Evolutionary conservation across 495 filamentous ascomycete species (phyloP).

Genomic region (Neurospora sublineolata): DNA sequence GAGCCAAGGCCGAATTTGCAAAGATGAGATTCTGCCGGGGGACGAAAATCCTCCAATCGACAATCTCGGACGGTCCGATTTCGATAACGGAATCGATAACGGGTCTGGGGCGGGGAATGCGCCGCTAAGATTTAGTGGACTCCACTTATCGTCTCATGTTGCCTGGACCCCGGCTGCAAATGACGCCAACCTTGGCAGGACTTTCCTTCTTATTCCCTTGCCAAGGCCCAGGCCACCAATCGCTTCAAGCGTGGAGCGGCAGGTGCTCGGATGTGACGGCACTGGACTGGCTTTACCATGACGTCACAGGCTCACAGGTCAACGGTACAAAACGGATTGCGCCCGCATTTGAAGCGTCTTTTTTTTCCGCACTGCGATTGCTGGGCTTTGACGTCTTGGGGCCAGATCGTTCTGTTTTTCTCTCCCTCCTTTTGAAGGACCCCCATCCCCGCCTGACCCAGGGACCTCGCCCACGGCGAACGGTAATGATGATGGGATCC

Average conservation of each 20-base stretch:
- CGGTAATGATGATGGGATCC: not conserved
- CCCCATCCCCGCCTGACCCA: not conserved
- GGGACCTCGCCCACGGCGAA: not conserved
- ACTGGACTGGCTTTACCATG: not conserved
- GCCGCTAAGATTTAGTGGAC: not conserved
- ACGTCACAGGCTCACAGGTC: not conserved
- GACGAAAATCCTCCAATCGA: not conserved
- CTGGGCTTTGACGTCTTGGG: not conserved
- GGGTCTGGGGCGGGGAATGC: not conserved
- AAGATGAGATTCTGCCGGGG: not conserved
- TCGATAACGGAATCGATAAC: not conserved
- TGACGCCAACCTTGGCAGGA: not conserved
- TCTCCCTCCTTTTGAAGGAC: not conserved
- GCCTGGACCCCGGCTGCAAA: not conserved
- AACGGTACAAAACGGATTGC: not conserved
- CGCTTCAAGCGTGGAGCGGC: not conserved
- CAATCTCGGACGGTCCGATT: not conserved
- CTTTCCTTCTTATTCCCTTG: not conserved
- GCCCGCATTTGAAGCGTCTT: not conserved
- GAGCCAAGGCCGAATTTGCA: not conserved
- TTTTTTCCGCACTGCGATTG: not conserved
- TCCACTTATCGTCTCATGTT: not conserved
- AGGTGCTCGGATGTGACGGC: not conserved
- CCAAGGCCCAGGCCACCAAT: not conserved
- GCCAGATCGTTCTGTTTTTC: not conserved